phyloP scores from a whole-genome alignment of 371 early-diverging fungal genomes.

The Mucor circinelloides region DNA sequence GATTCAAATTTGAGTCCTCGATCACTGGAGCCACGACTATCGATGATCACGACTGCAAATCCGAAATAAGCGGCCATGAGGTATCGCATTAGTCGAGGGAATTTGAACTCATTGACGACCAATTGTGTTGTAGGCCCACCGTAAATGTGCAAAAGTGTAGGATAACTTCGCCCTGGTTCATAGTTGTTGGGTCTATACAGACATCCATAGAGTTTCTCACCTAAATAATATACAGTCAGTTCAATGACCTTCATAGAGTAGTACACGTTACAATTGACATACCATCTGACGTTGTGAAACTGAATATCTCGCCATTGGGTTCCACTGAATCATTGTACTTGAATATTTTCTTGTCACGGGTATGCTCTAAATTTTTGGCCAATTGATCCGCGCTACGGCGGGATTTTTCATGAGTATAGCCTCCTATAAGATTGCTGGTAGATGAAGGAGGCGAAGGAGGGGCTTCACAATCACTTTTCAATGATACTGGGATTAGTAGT shows the following conservation, averaged over 20 bases:
- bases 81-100: slow-evolving; percentile 65
- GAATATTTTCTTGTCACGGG: too few relatives aligned
- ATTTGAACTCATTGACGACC: slow-evolving; percentile 74
- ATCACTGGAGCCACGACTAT: slow-evolving; percentile 75
- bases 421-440: background rate
- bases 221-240: background rate
- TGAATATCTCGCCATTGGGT: slow-evolving; percentile 24
- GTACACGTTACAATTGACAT: background rate
- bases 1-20: slow-evolving; percentile 74
- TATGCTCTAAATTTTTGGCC: background rate
- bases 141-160: slow-evolving; percentile 62
- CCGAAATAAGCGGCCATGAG: slow-evolving; percentile 67
- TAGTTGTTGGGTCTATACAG: slow-evolving; percentile 64
- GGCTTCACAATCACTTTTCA: background rate
- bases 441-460: background rate
- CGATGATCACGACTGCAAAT: slow-evolving; percentile 74
- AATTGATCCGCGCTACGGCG: background rate
- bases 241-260: slow-evolving; percentile 29
- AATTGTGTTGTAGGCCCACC: slow-evolving; percentile 70
- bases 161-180: slow-evolving; percentile 52
- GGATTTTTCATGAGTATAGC: too few relatives aligned
- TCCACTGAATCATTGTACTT: background rate
- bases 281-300: slow-evolving; percentile 29
- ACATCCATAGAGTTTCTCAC: slow-evolving; percentile 57
- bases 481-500: background rate